Evolutionary conservation across 2,329 filamentous ascomycete species (phyloP), one percentile per base, ranked within the genome.

Genomic region (Botryosphaeria dothidea): DNA sequence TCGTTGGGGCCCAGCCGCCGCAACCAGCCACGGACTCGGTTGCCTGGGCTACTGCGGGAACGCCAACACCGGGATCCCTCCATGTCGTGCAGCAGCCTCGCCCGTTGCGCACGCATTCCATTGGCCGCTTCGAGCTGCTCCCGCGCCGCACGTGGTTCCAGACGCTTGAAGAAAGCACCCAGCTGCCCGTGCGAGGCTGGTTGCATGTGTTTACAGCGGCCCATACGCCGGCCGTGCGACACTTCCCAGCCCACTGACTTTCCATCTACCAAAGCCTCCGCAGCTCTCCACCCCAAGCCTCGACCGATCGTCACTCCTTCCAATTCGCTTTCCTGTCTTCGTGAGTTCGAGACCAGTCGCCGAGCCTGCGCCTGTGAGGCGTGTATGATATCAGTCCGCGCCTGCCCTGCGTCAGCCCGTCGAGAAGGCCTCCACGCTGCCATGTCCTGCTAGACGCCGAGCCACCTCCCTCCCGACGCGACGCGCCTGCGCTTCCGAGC

Each of bases 181-280:
- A n/a, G n/a, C n/a, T n/a, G n/a, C n/a, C n/a, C n/a, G n/a, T n/a
- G 34, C 34, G 49, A 27, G 49, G 61, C 51, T 64, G 61, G 48
- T 34, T 56, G 38, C 61, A n/a, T 45, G 41, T 64, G 61, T 64
- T 64, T 64, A 64, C 61, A 54, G 49, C 60, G 60, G 60, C 60
- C 48, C 60, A 62, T 52, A 38, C 27, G 19, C 21, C 25, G 60
- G 48, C 60, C 60, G 46, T 27, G 58, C 48, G n/a, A 43, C 58
- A 41, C 3, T 31, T 23, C 48, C 61, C 61, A 64, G 61, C 61
- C 61, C 41, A 29, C 49, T 46, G 27, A 36, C 49, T 64, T 56
- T 64, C 49, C 5, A 19, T 34, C 36, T 19, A 56, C 51, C 61
- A 34, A 34, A 63, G n/a, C 49, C 19, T 19, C 9, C 38, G 5